Evolutionary conservation across 768 basidiomycete genomes (phyloP).

Genomic region (Termitomyces sp.): DNA sequence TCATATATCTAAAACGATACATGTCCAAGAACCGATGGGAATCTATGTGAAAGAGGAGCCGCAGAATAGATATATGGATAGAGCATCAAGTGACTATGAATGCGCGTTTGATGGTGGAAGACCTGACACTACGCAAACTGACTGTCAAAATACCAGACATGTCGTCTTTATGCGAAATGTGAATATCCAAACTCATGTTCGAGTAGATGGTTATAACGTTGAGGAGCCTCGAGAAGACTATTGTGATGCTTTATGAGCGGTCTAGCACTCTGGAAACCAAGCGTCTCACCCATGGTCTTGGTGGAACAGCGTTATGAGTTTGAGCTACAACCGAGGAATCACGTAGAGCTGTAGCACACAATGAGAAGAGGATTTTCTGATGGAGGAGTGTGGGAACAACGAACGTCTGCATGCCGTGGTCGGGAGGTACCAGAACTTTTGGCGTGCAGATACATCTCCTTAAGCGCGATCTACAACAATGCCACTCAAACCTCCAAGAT

Average conservation of each 20-base stretch:
- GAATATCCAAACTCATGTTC: neutral
- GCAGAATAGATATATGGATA: neutral
- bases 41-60: neutral
- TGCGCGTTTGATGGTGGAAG: neutral
- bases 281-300: neutral
- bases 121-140: neutral
- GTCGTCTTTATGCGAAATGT: neutral
- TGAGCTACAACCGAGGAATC: neutral
- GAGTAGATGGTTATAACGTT: neutral
- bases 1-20: neutral
- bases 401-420: neutral
- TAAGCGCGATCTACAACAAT: neutral
- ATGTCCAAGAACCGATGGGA: neutral
- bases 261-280: neutral
- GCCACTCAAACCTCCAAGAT: constrained; percentile 41
- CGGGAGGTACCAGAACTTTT: neutral
- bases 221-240: neutral
- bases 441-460: neutral
- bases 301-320: neutral
- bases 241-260: neutral
- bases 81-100: neutral
- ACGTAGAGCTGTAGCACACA: neutral
- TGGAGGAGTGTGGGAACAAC: neutral
- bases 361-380: neutral
- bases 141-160: neutral